A percentile compares a stretch with the other conserved stretches of the same genome.
Conservation (phyloP, 129 eudicot species). For the Flaveria brownii region DNA sequence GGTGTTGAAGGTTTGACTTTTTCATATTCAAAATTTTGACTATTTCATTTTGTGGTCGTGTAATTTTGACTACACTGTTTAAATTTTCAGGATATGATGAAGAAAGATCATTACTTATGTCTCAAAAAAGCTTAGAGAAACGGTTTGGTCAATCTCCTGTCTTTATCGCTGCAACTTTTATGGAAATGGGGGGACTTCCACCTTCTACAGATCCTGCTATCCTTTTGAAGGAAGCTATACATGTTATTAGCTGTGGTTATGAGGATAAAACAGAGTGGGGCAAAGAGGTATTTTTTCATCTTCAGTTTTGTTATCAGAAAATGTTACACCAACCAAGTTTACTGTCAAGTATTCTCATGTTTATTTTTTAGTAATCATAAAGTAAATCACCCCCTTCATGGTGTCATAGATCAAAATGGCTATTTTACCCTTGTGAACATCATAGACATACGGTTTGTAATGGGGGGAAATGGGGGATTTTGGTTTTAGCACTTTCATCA, state of each 20-base stretch:
- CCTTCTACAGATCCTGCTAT: conserved; percentile 48
- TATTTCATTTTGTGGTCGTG: neutral
- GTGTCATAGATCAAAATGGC: too few relatives aligned
- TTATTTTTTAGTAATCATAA: too few relatives aligned
- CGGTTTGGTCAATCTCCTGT: conserved; percentile 62
- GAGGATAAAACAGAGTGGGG: conserved; percentile 84
- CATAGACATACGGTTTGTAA: too few relatives aligned
- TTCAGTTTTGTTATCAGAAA: neutral
- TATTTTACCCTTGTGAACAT: too few relatives aligned
- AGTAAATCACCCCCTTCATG: too few relatives aligned
- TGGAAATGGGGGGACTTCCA: conserved; percentile 61
- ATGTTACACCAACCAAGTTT: neutral
- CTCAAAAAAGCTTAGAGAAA: conserved; percentile 57
- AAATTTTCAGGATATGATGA: conserved; percentile 45
- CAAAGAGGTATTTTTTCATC: conserved; percentile 53
- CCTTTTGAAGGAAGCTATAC: conserved; percentile 68
- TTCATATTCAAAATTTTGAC: conserved; percentile 24
- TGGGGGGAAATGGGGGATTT: too few relatives aligned
- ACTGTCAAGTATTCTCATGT: neutral
- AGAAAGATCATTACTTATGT: conserved; percentile 52
- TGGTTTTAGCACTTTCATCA: too few relatives aligned
- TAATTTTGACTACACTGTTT: conserved; percentile 12
- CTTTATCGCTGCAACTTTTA: conserved; percentile 53
- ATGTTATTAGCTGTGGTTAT: conserved; percentile 74
- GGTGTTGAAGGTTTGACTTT: conserved; percentile 42